These are phyloP conservation scores for Paracorniculantispora psalliotae DNA, from an alignment of 2,329 filamentous ascomycete species.

Conservation along the genomic window DNA sequence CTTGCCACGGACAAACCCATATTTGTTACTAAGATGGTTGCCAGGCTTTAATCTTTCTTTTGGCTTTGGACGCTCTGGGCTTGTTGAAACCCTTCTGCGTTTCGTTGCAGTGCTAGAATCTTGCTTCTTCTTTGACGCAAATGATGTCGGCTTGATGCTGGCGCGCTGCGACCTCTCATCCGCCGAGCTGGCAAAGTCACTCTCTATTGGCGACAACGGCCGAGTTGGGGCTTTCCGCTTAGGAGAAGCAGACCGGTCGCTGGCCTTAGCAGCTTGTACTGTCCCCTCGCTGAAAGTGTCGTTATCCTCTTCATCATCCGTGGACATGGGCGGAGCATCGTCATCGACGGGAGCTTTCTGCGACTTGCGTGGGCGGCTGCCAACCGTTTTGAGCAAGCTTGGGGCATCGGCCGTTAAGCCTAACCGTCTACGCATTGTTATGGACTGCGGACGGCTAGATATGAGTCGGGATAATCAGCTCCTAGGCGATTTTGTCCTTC, in stretches of 20 bases:
- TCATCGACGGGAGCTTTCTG: constrained; percentile 2
- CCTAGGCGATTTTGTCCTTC: background rate
- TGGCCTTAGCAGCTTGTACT: background rate
- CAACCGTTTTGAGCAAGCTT: constrained; percentile 18
- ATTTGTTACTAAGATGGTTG: constrained; percentile 20
- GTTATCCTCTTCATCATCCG: constrained; percentile 23
- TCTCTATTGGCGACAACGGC: background rate
- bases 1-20: no score
- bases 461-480: background rate
- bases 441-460: no score
- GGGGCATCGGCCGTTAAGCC: constrained; percentile 21
- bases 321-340: constrained; percentile 25
- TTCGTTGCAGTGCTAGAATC: background rate
- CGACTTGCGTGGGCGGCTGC: constrained; percentile 16
- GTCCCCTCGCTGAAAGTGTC: constrained; percentile 9
- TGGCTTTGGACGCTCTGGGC: background rate
- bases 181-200: constrained; percentile 22
- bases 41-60: constrained; percentile 16
- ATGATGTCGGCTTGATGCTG: constrained; percentile 31
- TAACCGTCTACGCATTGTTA: constrained; percentile 10
- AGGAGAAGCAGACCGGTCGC: background rate
- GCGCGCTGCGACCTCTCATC: constrained; percentile 23
- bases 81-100: background rate
- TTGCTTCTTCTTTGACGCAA: constrained; percentile 16
- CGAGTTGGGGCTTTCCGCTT: background rate